A percentile compares a stretch with the other conserved stretches of the same genome.
Conservation (phyloP, 139 green algal genomes). For the Micractinium sp. region DNA sequence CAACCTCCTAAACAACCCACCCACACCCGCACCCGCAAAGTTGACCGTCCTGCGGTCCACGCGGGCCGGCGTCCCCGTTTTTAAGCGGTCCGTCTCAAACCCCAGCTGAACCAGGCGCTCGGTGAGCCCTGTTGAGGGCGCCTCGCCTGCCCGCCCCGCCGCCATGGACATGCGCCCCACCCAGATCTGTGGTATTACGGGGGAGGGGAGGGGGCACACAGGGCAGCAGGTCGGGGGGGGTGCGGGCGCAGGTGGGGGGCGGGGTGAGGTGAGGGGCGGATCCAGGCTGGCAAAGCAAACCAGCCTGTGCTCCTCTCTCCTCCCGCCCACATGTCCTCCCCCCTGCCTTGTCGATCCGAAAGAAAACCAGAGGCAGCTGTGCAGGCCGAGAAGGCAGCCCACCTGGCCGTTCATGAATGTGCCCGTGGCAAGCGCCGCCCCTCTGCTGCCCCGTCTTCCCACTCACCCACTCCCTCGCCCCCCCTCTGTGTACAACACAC, state of each 20-base stretch:
- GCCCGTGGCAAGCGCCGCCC: constrained; percentile 92
- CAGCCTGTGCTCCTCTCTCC: no score
- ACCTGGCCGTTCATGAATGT: constrained; percentile 96
- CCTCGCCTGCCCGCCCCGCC: constrained; percentile 92
- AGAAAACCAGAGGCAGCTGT: no score
- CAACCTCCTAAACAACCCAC: neutral
- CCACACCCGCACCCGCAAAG: constrained; percentile 55
- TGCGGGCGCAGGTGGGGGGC: no score
- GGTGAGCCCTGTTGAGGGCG: constrained; percentile 87
- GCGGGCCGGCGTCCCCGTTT: constrained; percentile 95
- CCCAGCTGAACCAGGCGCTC: constrained; percentile 86
- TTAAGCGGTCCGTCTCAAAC: constrained; percentile 94
- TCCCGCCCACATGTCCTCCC: no score
- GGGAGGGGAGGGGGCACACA: no score
- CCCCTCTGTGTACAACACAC: no score
- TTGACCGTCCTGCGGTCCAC: constrained; percentile 92
- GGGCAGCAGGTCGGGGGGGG: no score
- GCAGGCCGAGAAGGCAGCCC: neutral
- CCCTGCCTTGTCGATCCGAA: no score
- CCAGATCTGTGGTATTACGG: constrained; percentile 85
- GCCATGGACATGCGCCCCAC: constrained; percentile 86
- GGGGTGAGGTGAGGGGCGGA: no score
- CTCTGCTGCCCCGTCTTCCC: no score
- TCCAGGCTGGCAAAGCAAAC: no score
- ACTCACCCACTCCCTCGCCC: no score